A percentile compares a stretch with the other conserved stretches of the same genome.
These are phyloP conservation scores for Aspergillus caelatus DNA, from an alignment of 2,329 filamentous ascomycete species.

Conservation along the genomic window DNA sequence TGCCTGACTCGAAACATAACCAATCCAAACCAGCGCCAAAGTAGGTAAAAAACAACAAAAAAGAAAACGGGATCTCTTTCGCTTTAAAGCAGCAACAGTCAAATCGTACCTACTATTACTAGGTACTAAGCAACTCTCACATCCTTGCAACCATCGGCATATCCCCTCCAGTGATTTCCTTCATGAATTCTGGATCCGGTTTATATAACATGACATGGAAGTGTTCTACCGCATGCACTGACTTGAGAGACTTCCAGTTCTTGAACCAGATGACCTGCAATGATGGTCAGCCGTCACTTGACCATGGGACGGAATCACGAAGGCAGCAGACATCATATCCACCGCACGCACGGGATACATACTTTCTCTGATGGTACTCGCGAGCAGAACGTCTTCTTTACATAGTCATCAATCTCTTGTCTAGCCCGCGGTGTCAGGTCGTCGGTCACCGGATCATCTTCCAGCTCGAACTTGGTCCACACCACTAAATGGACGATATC, in stretches of 20 bases:
- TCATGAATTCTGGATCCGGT: slow-evolving; percentile 70
- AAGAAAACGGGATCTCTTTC: background rate
- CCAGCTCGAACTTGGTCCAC: slow-evolving; percentile 86
- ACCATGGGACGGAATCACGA: background rate
- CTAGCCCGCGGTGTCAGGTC: slow-evolving; percentile 68
- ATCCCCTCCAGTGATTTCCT: slow-evolving; percentile 73
- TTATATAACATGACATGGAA: slow-evolving; percentile 91
- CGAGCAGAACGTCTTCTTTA: slow-evolving; percentile 66
- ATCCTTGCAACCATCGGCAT: slow-evolving; percentile 62
- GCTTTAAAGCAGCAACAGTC: background rate
- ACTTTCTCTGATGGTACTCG: slow-evolving; percentile 47
- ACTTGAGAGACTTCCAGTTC: slow-evolving; percentile 86
- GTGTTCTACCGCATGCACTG: slow-evolving; percentile 83
- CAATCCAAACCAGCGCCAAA: background rate
- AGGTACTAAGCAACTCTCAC: background rate
- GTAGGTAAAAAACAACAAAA: background rate
- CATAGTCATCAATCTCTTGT: slow-evolving; percentile 69
- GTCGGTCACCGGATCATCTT: slow-evolving; percentile 66
- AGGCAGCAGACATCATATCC: background rate
- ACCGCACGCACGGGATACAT: slow-evolving; percentile 17
- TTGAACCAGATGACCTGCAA: slow-evolving; percentile 80
- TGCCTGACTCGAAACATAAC: background rate
- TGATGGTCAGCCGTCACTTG: slow-evolving; percentile 8
- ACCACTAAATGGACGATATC: slow-evolving; percentile 83
- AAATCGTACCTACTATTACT: background rate